Evolutionary conservation across 176 grass and related monocot species (phyloP), one percentile per base, ranked within the genome.

Genomic region (Melocanna baccifera): DNA sequence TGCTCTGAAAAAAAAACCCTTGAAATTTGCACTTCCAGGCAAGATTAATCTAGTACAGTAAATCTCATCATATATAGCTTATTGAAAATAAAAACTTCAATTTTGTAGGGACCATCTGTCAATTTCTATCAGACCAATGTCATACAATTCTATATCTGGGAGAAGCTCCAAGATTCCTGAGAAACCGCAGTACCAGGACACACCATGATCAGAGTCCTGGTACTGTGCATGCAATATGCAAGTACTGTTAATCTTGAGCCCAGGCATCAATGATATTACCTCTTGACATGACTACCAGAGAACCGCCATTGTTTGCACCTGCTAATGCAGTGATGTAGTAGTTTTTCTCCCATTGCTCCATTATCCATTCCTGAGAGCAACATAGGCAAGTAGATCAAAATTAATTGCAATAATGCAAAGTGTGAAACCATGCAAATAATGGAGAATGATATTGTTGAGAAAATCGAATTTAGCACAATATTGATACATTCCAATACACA

Each of bases 221-320:
- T 56, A 56, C 20, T 56, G 53, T 2, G 34, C 34, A 36, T 36
- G 34, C 34, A 36, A 36, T 36, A 56, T 22, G 20, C 52, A 56
- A 3, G 16, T 52, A 52, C 69, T 84, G 57, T 58, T 63, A 63
- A 65, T 81, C 47, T 34, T 52, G 51, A 85, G n/a, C 15, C 30
- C 7, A 77, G 55, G 47, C 39, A 88, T 29, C n/a, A 62, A 51
- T 76, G 43, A 37, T 42, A 69, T 88, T 94, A 97, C 92, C 95
- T 91, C 84, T 97, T 9, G 92, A 97, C 95, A 97, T 97, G 19
- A 97, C 82, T n/a, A 97, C 95, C 52, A 97, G 84, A 59, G 95
- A 97, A 83, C 88, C 89, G 19, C 92, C 92, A 77, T 94, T 94
- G 58, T 75, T 92, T 81, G 95, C 87, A 50, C 92, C 95, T 48